Evolutionary conservation across 257 asterid species (phyloP).

Genomic region (Lavandula angustifolia): DNA sequence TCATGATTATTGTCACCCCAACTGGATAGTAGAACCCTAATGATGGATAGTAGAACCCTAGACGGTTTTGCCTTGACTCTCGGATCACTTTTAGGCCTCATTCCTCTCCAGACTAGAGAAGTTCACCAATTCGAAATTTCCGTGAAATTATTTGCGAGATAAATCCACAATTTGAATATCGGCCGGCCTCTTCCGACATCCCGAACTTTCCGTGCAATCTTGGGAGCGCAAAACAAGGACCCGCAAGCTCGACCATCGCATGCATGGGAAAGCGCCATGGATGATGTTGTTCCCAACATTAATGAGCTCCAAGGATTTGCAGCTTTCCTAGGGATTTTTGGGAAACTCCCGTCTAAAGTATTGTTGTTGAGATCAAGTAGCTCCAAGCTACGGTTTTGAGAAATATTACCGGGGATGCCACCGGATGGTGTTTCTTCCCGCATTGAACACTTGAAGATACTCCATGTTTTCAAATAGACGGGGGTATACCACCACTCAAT

Average conservation of each 20-base stretch:
- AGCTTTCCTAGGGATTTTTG: conserved; percentile 35
- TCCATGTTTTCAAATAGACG: conserved; percentile 10
- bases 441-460: conserved; percentile 21
- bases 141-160: conserved; percentile 29
- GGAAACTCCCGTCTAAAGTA: conserved; percentile 35
- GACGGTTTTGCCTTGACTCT: neutral
- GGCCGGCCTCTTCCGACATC: conserved; percentile 27
- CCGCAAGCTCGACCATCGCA: conserved; percentile 36
- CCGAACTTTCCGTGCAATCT: conserved; percentile 42
- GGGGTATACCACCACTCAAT: conserved; percentile 31
- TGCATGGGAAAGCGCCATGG: conserved; percentile 30
- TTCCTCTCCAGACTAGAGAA: conserved; percentile 22
- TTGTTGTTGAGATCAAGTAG: conserved; percentile 33
- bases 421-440: conserved; percentile 34
- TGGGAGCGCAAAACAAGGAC: conserved; percentile 46
- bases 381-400: conserved; percentile 10
- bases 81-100: neutral
- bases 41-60: no score
- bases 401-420: conserved; percentile 20
- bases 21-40: no score
- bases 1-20: conserved; percentile 30
- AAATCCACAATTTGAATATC: conserved; percentile 29
- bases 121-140: neutral
- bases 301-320: conserved; percentile 39
- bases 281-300: conserved; percentile 47